Base-by-base conservation (phyloP, 768 basidiomycete genomes). In the Serendipita sp. region DNA sequence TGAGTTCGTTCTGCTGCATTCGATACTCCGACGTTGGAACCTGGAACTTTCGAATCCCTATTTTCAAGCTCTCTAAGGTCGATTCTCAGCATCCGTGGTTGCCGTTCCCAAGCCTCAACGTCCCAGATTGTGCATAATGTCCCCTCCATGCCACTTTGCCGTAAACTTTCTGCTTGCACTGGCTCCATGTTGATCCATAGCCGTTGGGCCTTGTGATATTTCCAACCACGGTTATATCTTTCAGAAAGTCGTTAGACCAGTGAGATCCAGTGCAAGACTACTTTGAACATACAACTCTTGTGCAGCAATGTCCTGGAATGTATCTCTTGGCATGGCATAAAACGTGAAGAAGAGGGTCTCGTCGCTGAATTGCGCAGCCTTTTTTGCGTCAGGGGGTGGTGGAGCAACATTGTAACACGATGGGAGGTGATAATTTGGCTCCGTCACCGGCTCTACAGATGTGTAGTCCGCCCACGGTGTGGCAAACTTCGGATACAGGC, bases 301-400 rank as follows among this genome's bases (percentile, higher is more conserved):
- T 51, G 91, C 92, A 16, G 94, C 94, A 60, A 92, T 81, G 74
- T 98, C 93, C 73, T 98, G 94, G 62, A 95, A 76, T 42, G 86
- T 85, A 75, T 98, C 94, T 69, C 89, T 78, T 63, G 94, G 91
- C 73, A 83, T 85, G 63, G 90, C 84, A 75, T 97, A 98, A 79
- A 98, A 98, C 83, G 95, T 93, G 79, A 90, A 95, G 75, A 98
- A 96, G 28, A 98, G 76, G 16, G 94, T 96, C 74, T 98, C 94
- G 72, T 97, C 94, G 72, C 86, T 88, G 74, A 98, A 95, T 58
- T 85, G 82, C 0, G 81, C 79, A 17, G 85, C 87, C 75, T 92
- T 93, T 66, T 71, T 77, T 61, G 88, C 85, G 3, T 88, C 88
- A 42, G 89, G 87, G 50, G 91, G 84, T 41, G 86, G 84, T 34